These are phyloP conservation scores for Wickerhamiella vanderwaltii DNA, from an alignment of 805 yeast species.

Conservation along the genomic window DNA sequence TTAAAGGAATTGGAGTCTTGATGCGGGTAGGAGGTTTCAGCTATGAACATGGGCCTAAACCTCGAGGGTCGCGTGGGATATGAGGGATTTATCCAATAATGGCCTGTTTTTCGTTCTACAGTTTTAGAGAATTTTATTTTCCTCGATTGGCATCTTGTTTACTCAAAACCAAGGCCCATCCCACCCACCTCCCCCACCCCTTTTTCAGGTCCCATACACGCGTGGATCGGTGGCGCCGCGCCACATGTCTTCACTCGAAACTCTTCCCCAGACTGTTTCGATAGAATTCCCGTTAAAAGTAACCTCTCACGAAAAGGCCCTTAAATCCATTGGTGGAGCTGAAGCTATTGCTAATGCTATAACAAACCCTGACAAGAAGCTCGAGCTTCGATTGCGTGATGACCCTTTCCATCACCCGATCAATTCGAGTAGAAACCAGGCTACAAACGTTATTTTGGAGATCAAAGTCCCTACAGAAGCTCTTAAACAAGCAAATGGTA, in stretches of 20 bases:
- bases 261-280: conserved; percentile 60
- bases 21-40: too few species aligned
- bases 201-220: too few species aligned
- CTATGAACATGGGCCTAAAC: too few species aligned
- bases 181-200: too few species aligned
- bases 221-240: not conserved
- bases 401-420: conserved; percentile 41
- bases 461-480: conserved; percentile 25
- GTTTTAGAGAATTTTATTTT: too few species aligned
- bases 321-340: conserved; percentile 40
- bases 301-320: conserved; percentile 33
- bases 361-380: conserved; percentile 24
- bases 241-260: conserved; percentile 24
- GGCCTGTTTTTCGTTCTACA: too few species aligned
- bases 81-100: too few species aligned
- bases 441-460: conserved; percentile 26
- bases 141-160: too few species aligned
- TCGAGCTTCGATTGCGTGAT: conserved; percentile 29
- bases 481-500: conserved; percentile 23
- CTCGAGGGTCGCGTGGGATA: too few species aligned
- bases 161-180: too few species aligned
- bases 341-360: conserved; percentile 29
- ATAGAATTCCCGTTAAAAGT: conserved; percentile 73
- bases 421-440: conserved; percentile 23
- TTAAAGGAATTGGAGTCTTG: too few species aligned